Evolutionary conservation across 1,284 basidiomycete genomes (phyloP).

Genomic region (Meira nashicola): DNA sequence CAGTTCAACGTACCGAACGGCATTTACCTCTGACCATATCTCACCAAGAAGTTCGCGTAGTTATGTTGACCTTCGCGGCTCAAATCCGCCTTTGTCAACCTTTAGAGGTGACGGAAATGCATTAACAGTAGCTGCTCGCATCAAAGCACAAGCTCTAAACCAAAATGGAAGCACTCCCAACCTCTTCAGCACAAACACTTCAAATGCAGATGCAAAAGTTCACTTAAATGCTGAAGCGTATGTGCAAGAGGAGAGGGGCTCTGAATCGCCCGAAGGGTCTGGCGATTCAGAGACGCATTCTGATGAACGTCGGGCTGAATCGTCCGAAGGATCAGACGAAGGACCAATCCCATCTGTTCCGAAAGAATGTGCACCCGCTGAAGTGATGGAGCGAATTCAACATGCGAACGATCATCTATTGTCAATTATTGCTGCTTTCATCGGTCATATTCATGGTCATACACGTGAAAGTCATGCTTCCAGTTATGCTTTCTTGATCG

Average conservation of each 20-base stretch:
- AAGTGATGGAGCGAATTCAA: slow-evolving; percentile 50
- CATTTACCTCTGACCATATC: slow-evolving; percentile 14
- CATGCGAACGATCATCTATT: slow-evolving; percentile 67
- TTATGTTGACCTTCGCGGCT: slow-evolving; percentile 18
- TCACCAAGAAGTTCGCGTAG: slow-evolving; percentile 19
- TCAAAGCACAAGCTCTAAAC: not conserved
- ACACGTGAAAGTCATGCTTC: slow-evolving; percentile 74
- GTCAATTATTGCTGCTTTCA: slow-evolving; percentile 90
- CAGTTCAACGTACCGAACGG: slow-evolving; percentile 14
- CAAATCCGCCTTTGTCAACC: too few species aligned
- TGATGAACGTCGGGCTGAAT: slow-evolving; percentile 52
- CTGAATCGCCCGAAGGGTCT: slow-evolving; percentile 58
- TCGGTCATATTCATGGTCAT: slow-evolving; percentile 92
- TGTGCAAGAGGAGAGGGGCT: slow-evolving; percentile 21
- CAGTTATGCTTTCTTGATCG: slow-evolving; percentile 86
- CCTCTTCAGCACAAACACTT: slow-evolving; percentile 3
- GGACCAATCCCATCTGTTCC: not conserved
- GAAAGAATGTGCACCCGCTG: slow-evolving; percentile 58
- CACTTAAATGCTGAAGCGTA: slow-evolving; percentile 5
- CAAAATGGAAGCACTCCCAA: slow-evolving; percentile 3
- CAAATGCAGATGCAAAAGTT: not conserved
- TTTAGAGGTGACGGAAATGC: not conserved
- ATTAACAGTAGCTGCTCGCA: not conserved
- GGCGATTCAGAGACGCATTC: slow-evolving; percentile 37
- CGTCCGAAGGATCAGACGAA: not conserved